Evolutionary conservation across 106 monocot species (phyloP).

Genomic region (Allium sativum): DNA sequence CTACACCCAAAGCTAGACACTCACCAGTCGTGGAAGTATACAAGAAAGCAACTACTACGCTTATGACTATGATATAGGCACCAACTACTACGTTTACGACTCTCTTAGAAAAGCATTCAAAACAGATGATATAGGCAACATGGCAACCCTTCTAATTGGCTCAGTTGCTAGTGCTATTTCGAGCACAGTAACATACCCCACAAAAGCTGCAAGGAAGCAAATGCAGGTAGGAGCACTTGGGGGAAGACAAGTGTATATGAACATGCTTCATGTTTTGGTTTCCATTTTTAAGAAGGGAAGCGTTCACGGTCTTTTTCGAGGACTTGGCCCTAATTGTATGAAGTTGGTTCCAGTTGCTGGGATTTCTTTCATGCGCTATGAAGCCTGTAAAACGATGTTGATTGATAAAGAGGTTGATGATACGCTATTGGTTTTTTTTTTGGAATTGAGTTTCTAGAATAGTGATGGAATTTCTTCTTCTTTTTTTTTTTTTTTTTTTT

Average conservation of each 20-base stretch:
- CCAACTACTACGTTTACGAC: constrained; percentile 87
- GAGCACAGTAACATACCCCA: constrained; percentile 78
- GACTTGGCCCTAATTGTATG: constrained; percentile 89
- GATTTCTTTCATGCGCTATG: constrained; percentile 98
- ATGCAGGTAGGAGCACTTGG: constrained; percentile 94
- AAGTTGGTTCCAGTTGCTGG: constrained; percentile 94
- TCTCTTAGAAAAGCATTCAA: constrained; percentile 60
- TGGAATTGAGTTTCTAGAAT: no score
- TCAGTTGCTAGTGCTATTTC: constrained; percentile 85
- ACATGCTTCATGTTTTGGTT: constrained; percentile 77
- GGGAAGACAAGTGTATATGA: constrained; percentile 78
- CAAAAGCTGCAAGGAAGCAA: constrained; percentile 84
- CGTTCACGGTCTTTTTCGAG: constrained; percentile 67
- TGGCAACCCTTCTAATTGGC: constrained; percentile 77
- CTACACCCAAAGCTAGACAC: no score
- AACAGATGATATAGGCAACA: constrained; percentile 55
- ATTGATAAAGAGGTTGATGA: constrained; percentile 43
- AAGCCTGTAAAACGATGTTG: constrained; percentile 91
- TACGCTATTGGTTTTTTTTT: no score
- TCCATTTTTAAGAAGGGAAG: constrained; percentile 83
- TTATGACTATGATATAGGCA: no score
- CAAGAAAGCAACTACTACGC: no score
- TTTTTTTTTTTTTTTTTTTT: no score
- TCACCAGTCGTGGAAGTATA: no score
- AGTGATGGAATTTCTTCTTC: no score